Evolutionary conservation across 2,329 filamentous ascomycete species (phyloP).

Genomic region (Colletotrichum sp.): DNA sequence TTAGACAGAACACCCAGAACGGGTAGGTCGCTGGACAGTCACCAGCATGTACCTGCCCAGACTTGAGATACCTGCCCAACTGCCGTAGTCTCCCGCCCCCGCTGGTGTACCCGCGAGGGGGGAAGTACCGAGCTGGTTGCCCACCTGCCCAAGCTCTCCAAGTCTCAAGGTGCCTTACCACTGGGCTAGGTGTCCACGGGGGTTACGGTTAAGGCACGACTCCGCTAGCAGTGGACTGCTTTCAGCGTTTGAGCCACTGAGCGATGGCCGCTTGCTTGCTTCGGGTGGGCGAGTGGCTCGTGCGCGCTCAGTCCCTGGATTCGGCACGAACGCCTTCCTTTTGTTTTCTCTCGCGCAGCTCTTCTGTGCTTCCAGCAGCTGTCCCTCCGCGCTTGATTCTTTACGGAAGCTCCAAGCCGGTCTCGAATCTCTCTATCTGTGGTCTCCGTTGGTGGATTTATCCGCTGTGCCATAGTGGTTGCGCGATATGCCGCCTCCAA

Average conservation of each 20-base stretch:
- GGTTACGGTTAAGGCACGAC: slow-evolving; percentile 15
- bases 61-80: not conserved
- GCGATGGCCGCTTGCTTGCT: not conserved
- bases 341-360: not conserved
- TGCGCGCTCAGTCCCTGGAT: slow-evolving; percentile 8
- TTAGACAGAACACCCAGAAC: slow-evolving; percentile 18
- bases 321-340: slow-evolving; percentile 11
- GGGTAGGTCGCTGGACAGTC: slow-evolving; percentile 6
- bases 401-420: not conserved
- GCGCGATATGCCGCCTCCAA: not conserved
- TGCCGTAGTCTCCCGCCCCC: not conserved
- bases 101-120: not conserved
- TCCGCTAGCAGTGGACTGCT: slow-evolving; percentile 14
- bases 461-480: not conserved
- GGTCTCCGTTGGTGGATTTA: not conserved
- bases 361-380: not conserved
- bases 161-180: not conserved
- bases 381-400: not conserved
- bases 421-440: not conserved
- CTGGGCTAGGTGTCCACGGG: not conserved
- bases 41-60: not conserved
- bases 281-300: not conserved
- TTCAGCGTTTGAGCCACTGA: slow-evolving; percentile 10
- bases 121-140: not conserved
- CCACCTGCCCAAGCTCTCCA: not conserved